Conservation (phyloP, 2,329 filamentous ascomycete genomes). For the Alternaria arborescens region DNA sequence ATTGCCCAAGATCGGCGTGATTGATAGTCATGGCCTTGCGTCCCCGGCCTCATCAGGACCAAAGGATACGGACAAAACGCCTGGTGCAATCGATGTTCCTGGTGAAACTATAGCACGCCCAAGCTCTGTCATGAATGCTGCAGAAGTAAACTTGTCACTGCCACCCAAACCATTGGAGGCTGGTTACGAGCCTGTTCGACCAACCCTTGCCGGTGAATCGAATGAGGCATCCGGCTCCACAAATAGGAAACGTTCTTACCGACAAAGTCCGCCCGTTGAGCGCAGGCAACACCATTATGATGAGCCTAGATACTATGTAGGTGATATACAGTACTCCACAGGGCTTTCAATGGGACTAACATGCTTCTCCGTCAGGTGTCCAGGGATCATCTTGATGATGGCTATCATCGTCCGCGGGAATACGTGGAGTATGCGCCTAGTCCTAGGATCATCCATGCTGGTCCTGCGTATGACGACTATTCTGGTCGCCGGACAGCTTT, state of each 20-base stretch:
- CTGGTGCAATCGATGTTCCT: conserved; percentile 25
- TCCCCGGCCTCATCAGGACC: conserved; percentile 41
- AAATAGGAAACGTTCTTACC: conserved; percentile 34
- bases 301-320: conserved; percentile 49
- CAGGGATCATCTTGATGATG: conserved; percentile 41
- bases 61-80: conserved; percentile 41
- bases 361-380: conserved; percentile 29
- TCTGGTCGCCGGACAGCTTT: conserved; percentile 42
- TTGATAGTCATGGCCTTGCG: conserved; percentile 40
- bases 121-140: conserved; percentile 27
- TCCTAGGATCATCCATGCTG: conserved; percentile 37
- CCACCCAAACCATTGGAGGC: conserved; percentile 52
- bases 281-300: conserved; percentile 40
- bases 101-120: conserved; percentile 32
- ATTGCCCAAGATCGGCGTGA: conserved; percentile 53
- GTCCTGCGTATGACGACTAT: conserved; percentile 42
- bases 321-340: conserved; percentile 22
- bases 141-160: conserved; percentile 44
- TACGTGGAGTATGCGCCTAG: conserved; percentile 43
- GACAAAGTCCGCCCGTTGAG: conserved; percentile 38
- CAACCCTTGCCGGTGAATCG: conserved; percentile 36
- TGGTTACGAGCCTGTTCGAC: conserved; percentile 59
- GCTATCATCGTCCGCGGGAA: conserved; percentile 35
- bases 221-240: conserved; percentile 25
- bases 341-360: conserved; percentile 27